Percentiles rank a stretch among this genome's conserved stretches.
These are phyloP conservation scores for Nicotiana knightiana DNA, from an alignment of 257 asterid species.

Conservation along the genomic window DNA sequence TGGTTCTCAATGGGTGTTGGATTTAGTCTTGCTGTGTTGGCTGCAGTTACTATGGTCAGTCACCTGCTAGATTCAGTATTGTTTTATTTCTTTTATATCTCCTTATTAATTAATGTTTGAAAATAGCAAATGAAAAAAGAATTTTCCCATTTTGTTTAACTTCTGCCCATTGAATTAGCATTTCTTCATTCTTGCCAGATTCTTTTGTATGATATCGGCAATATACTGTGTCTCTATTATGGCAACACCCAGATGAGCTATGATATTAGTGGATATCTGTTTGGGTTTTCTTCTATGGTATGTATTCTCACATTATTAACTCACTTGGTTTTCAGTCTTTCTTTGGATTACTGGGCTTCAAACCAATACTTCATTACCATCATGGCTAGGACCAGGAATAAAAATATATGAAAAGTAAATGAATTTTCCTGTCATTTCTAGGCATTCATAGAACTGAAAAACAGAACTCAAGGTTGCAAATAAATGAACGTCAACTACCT, in stretches of 20 bases:
- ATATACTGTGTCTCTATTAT: constrained; percentile 29
- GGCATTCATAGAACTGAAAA: background rate
- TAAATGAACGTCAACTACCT: background rate
- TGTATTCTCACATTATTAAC: constrained; percentile 1
- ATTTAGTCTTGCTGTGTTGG: constrained; percentile 53
- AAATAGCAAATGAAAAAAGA: constrained; percentile 2
- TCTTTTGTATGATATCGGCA: constrained; percentile 47
- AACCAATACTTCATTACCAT: background rate
- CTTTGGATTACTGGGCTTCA: background rate
- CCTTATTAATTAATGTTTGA: background rate
- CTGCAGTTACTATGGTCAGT: constrained; percentile 53
- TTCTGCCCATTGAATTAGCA: background rate
- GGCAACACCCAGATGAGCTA: constrained; percentile 25
- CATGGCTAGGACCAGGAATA: background rate
- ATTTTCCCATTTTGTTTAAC: background rate
- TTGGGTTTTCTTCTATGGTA: constrained; percentile 48
- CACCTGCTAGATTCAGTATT: background rate
- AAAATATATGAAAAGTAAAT: background rate
- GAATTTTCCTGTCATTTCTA: background rate
- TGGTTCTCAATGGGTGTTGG: constrained; percentile 88
- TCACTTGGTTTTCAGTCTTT: background rate
- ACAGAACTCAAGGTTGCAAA: background rate
- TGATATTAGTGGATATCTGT: constrained; percentile 26
- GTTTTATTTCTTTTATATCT: background rate
- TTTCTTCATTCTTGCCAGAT: constrained; percentile 31